Base-by-base conservation (phyloP, 768 basidiomycete genomes). In the Pilatotrama ljubarskyi region DNA sequence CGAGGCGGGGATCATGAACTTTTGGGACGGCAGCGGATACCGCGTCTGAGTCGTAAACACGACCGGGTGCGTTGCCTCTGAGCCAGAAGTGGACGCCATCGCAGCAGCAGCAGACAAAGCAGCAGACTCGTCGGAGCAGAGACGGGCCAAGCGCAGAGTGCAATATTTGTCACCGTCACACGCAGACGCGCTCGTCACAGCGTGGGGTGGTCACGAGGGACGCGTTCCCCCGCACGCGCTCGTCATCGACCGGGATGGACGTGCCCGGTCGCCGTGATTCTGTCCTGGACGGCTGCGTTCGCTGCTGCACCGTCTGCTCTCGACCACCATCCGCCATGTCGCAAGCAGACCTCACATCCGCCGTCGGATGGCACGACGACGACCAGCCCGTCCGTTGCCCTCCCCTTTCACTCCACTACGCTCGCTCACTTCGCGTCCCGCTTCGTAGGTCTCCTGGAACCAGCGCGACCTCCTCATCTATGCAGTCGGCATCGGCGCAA, bases 1-100 rank as follows among this genome's bases (percentile, higher is more conserved):
- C 72, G 83, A 77, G 0, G 86, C 79, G 1, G 97, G 96, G 15
- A 98, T 88, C 85, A 97, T 87, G 71, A 93, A 98, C 69, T 93
- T 93, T 72, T 95, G 91, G 1, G 86, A 80, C 0, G 90, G 94
- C 13, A 96, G 82, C 11, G 84, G 80, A 72, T 94, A 92, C 2
- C 76, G 75, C 0, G 88, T 84, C 54, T 86, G 80, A 0, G 92
- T 93, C 17, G 85, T 88, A 68, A 92, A 88, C 2, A 93, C 72
- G 36, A 86, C 85, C 0, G 89, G 84, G 50, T 83, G 80, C 7
- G 81, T 78, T 9, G 72, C 32, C 37, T 67, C 68, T 25, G 58
- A 56, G 18, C 5, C 22, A 8, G 58, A 57, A 0, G 53, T 53
- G 1, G 64, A 61, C 18, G 65, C 62, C 65, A 66, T 66, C 47